phyloP scores from a whole-genome alignment of 345 rosid genomes.

The Lagerstroemia speciosa region DNA sequence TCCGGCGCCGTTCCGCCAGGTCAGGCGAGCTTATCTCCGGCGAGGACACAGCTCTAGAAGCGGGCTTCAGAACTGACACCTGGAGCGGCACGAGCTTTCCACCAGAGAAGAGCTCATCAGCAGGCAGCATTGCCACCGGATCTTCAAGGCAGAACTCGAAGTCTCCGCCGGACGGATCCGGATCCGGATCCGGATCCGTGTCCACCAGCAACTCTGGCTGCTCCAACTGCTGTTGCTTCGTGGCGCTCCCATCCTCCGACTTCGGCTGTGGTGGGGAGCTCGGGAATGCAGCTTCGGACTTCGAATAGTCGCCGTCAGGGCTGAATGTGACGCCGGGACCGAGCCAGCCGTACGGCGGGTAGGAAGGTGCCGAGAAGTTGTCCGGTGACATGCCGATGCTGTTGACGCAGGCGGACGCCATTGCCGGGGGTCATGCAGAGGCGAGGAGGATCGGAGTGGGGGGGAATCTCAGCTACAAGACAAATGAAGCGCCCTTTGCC shows the following conservation, averaged over 20 bases:
- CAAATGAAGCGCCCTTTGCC: background rate
- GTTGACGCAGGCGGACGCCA: conserved; percentile 91
- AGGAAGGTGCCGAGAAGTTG: conserved; percentile 30
- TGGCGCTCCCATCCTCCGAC: background rate
- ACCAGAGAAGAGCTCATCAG: conserved; percentile 83
- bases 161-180: conserved; percentile 25
- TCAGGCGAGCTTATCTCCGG: conserved; percentile 25
- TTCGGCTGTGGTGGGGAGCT: conserved; percentile 6
- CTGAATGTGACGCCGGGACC: conserved; percentile 54
- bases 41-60: conserved; percentile 12
- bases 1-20: conserved; percentile 28
- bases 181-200: conserved; percentile 14
- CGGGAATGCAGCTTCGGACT: conserved; percentile 11
- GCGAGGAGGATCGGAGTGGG: background rate
- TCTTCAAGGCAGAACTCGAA: conserved; percentile 87
- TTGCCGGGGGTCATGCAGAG: conserved; percentile 19
- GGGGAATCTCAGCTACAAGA: conserved; percentile 4
- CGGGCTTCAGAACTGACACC: conserved; percentile 18
- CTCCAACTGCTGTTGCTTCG: conserved; percentile 7
- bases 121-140: conserved; percentile 78
- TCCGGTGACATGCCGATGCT: conserved; percentile 52
- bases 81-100: conserved; percentile 83
- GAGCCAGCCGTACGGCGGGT: conserved; percentile 44
- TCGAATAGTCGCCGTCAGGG: conserved; percentile 24
- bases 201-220: background rate